Evolutionary conservation across 2,329 filamentous ascomycete species (phyloP).

Genomic region (Karstenula rhodostoma): DNA sequence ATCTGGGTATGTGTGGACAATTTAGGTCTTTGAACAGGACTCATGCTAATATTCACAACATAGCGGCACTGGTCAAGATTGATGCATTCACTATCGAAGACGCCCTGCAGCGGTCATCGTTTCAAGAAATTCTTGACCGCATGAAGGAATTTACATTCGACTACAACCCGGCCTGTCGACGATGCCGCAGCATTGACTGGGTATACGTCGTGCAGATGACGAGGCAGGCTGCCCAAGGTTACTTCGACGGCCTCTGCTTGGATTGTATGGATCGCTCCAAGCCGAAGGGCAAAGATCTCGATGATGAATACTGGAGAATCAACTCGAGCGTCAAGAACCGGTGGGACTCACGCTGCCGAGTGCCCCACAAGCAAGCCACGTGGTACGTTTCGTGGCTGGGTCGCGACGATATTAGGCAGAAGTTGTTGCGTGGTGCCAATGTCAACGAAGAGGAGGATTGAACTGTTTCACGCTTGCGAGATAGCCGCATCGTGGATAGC

Average conservation of each 20-base stretch:
- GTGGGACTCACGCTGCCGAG: constrained; percentile 31
- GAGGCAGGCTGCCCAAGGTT: neutral
- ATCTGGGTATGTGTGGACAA: constrained; percentile 14
- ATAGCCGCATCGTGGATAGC: neutral
- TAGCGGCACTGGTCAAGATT: constrained; percentile 20
- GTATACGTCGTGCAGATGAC: constrained; percentile 11
- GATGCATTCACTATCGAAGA: constrained; percentile 29
- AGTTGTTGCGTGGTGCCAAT: constrained; percentile 5
- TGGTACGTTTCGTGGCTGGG: constrained; percentile 18
- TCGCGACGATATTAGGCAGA: constrained; percentile 11
- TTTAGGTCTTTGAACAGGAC: neutral
- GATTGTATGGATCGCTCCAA: constrained; percentile 36
- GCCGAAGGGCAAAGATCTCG: constrained; percentile 13
- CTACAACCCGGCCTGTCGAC: constrained; percentile 19
- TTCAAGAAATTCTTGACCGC: constrained; percentile 21
- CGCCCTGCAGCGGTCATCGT: constrained; percentile 18
- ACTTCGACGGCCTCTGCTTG: constrained; percentile 40
- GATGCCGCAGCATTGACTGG: constrained; percentile 24
- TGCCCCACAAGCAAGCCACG: constrained; percentile 9
- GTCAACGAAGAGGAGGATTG: neutral
- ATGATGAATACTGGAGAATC: constrained; percentile 30
- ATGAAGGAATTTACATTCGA: constrained; percentile 24
- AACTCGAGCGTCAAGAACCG: constrained; percentile 18
- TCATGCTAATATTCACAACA: neutral
- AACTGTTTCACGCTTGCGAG: neutral